Base-by-base conservation (phyloP, 257 asterid genomes). In the Nemophila menziesii region DNA sequence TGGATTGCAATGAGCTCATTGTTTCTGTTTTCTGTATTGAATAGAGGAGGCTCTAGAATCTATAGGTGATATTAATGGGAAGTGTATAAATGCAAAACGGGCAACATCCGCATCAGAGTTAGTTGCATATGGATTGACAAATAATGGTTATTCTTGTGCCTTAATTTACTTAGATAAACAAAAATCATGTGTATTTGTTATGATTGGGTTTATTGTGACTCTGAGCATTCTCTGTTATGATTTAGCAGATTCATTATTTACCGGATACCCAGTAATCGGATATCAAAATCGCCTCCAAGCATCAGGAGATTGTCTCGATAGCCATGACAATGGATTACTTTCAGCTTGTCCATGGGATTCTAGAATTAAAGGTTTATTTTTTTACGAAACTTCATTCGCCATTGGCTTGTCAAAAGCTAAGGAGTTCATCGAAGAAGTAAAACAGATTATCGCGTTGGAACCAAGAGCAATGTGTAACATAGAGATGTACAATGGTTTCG, bases 11-110 rank as follows among this genome's bases (percentile, higher is more conserved):
- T 15, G 14, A 5, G 12, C 13, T 12, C 15, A 13, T 12, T 45
- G 3, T 27, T 5, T n/a, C 0, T 42, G 8, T 16, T 3, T 16
- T 1, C 46, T 1, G 5, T 16, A 18, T 8, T 3, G 10, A 42
- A 3, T 18, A 54, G 56, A 55, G 43, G 68, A 61, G 46, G 43
- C 13, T 26, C 62, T 48, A 22, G 68, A 61, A 36, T 44, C 33
- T 8, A 26, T 6, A 43, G 38, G 11, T 20, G 53, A 54, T 23
- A 48, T 33, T 0, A 8, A 5, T 20, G 68, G 68, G 0, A 61
- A 61, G 44, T 61, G 68, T 22, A 20, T 6, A 20, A 8, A 3
- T 14, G 68, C 39, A 13, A 53, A 33, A 41, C 8, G 48, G 15
- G 24, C 42, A 0, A 54, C 33, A 4, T 11, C 24, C n/a, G n/a